Conservation (phyloP, 768 basidiomycete species). For the Phaeotremella skinneri region DNA sequence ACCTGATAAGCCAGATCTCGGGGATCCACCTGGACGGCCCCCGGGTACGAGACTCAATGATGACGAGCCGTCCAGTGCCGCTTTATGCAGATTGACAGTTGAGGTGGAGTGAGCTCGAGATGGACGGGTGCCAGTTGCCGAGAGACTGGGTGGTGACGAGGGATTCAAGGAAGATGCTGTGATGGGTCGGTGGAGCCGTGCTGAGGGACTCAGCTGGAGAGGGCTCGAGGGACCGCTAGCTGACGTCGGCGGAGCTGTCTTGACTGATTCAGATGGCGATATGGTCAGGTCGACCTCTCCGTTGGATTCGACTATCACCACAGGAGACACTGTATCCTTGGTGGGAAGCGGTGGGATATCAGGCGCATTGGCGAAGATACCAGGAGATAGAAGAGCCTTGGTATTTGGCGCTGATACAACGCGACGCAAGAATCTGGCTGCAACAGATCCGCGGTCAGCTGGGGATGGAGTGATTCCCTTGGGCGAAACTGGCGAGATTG, state of each 20-base stretch:
- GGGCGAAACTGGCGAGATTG: slow-evolving; percentile 22
- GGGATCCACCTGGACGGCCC: slow-evolving; percentile 43
- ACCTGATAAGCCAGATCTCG: slow-evolving; percentile 1
- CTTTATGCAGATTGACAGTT: slow-evolving; percentile 18
- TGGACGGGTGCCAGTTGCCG: slow-evolving; percentile 32
- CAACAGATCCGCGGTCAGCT: slow-evolving; percentile 47
- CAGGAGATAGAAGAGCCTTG: slow-evolving; percentile 71
- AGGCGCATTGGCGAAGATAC: slow-evolving; percentile 55
- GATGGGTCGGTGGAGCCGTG: slow-evolving; percentile 57
- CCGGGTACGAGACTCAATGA: slow-evolving; percentile 15
- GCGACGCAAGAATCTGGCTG: slow-evolving; percentile 85
- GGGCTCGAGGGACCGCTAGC: background rate
- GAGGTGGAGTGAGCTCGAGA: slow-evolving; percentile 26
- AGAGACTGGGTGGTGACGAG: slow-evolving; percentile 20
- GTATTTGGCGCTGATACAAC: slow-evolving; percentile 97
- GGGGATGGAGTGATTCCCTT: slow-evolving; percentile 3
- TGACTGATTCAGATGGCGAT: slow-evolving; percentile 13
- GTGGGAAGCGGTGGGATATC: slow-evolving; percentile 59
- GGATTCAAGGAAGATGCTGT: slow-evolving; percentile 48
- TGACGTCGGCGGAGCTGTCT: slow-evolving; percentile 6
- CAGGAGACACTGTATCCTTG: slow-evolving; percentile 75
- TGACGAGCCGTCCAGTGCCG: slow-evolving; percentile 20
- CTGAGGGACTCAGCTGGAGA: slow-evolving; percentile 4
- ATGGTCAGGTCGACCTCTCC: slow-evolving; percentile 24
- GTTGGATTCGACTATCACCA: slow-evolving; percentile 54